These are phyloP conservation scores for Chloromonas sp. DNA, from an alignment of 163 green algal species.

Conservation along the genomic window DNA sequence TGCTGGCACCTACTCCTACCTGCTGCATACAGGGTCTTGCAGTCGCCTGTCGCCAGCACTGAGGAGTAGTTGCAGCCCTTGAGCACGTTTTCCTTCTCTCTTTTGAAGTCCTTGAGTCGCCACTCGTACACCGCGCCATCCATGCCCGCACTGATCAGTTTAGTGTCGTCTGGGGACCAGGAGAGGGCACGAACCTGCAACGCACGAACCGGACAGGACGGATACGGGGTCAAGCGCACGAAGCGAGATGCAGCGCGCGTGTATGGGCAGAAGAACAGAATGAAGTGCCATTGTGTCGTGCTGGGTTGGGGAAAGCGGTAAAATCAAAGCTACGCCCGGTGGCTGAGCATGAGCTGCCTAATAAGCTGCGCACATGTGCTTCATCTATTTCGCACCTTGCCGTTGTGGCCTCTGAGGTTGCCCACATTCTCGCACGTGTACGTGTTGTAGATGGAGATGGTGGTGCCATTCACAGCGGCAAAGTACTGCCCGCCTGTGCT, in stretches of 20 bases:
- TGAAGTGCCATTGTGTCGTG: not conserved
- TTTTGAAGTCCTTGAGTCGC: slow-evolving; percentile 68
- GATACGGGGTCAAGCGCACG: not conserved
- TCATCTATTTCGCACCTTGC: slow-evolving; percentile 43
- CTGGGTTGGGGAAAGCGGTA: not conserved
- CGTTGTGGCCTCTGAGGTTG: slow-evolving; percentile 72
- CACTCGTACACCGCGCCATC: slow-evolving; percentile 90
- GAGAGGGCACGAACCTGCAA: slow-evolving; percentile 58
- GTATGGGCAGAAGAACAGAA: not conserved
- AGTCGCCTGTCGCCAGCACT: slow-evolving; percentile 55
- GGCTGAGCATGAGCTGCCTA: no score
- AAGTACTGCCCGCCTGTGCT: slow-evolving; percentile 80
- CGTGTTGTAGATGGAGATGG: slow-evolving; percentile 79
- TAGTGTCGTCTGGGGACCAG: slow-evolving; percentile 72
- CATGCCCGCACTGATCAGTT: slow-evolving; percentile 69
- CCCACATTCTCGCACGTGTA: slow-evolving; percentile 82
- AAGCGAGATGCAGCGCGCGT: not conserved
- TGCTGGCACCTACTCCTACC: not conserved
- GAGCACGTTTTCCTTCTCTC: slow-evolving; percentile 78
- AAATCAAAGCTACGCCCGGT: no score
- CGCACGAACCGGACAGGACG: not conserved
- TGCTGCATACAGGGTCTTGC: slow-evolving; percentile 58
- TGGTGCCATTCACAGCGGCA: slow-evolving; percentile 80
- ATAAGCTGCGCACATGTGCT: no score
- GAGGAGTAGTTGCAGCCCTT: slow-evolving; percentile 75